Conservation (phyloP, 1,139 yeast species). For the Wickerhamomyces sp. region DNA sequence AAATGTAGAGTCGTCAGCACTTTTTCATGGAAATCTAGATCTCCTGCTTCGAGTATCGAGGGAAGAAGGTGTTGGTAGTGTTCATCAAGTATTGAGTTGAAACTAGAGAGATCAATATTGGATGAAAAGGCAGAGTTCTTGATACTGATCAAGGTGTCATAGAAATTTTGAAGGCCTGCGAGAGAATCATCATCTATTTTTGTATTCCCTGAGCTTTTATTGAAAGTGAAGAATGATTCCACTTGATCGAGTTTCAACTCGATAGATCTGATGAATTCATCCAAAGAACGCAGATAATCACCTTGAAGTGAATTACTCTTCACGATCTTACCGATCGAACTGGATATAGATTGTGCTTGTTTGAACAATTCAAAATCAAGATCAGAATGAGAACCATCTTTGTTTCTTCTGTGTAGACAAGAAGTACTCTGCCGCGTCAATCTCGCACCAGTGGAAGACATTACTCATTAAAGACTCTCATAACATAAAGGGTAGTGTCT, state of each 20-base stretch:
- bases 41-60: constrained; percentile 18
- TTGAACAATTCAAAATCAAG: neutral
- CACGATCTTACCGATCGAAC: neutral
- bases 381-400: too few species aligned
- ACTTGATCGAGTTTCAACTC: neutral
- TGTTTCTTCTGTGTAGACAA: too few species aligned
- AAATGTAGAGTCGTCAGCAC: constrained; percentile 49
- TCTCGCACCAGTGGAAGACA: too few species aligned
- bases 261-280: neutral
- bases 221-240: neutral
- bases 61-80: constrained; percentile 45
- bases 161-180: constrained; percentile 22
- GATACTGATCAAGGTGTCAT: constrained; percentile 24
- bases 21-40: constrained; percentile 30
- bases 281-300: neutral
- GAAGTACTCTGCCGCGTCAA: too few species aligned
- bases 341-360: neutral
- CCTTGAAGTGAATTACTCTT: neutral
- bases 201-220: constrained; percentile 19
- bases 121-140: constrained; percentile 20
- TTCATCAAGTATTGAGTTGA: constrained; percentile 48
- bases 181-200: constrained; percentile 16
- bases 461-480: too few species aligned
- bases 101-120: constrained; percentile 35
- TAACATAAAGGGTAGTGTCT: too few species aligned